Evolutionary conservation across 176 grass and related monocot genomes (phyloP).

Genomic region (Typha latifolia): DNA sequence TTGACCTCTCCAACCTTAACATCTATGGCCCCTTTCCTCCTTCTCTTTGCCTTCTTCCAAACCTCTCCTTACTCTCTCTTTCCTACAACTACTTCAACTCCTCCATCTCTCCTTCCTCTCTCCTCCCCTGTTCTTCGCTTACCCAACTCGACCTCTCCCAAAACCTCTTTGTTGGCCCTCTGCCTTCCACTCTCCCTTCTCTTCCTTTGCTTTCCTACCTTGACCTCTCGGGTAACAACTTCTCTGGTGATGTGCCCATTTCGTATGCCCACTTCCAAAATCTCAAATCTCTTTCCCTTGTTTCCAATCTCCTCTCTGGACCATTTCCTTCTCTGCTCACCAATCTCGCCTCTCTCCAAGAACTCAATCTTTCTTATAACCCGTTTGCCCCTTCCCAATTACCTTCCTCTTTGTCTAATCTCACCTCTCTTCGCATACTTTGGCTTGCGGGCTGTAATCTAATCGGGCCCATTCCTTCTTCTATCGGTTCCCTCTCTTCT

Average conservation of each 20-base stretch:
- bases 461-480: constrained; percentile 47
- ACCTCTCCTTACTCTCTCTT: constrained; percentile 23
- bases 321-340: constrained; percentile 46
- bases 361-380: constrained; percentile 69
- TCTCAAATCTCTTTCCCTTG: constrained; percentile 36
- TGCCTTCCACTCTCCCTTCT: constrained; percentile 37
- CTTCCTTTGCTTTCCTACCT: constrained; percentile 41
- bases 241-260: constrained; percentile 51
- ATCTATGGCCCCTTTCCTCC: constrained; percentile 47
- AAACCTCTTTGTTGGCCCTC: constrained; percentile 38
- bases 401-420: constrained; percentile 35
- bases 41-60: constrained; percentile 29
- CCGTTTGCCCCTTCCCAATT: constrained; percentile 46
- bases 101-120: constrained; percentile 7
- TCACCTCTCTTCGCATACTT: constrained; percentile 36
- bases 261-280: constrained; percentile 38
- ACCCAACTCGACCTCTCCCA: constrained; percentile 44
- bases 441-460: constrained; percentile 60
- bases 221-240: constrained; percentile 59
- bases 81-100: constrained; percentile 17
- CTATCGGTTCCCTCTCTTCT: constrained; percentile 34
- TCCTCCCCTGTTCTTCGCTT: constrained; percentile 30
- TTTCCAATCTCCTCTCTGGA: constrained; percentile 45
- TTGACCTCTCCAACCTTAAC: constrained; percentile 27
- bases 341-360: constrained; percentile 35